A percentile compares a stretch with the other conserved stretches of the same genome.
Evolutionary conservation across 495 filamentous ascomycete species (phyloP).

Genomic region (Apiosordaria backusii): DNA sequence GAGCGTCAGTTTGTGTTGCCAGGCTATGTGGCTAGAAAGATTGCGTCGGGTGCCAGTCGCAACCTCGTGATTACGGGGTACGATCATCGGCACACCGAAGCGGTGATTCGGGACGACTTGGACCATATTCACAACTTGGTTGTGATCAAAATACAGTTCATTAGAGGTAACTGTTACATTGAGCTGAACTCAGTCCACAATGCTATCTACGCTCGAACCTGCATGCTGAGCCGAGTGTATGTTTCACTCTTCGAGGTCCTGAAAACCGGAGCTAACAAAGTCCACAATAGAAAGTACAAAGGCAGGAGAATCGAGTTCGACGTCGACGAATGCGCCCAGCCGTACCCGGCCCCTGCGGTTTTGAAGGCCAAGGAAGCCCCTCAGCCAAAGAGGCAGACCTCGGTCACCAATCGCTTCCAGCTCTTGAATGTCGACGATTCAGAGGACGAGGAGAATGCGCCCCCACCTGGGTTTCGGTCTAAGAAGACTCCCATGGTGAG

Average conservation of each 20-base stretch:
- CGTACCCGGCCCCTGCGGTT: conserved; percentile 37
- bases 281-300: conserved; percentile 56
- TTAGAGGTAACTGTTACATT: conserved; percentile 56
- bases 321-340: conserved; percentile 68
- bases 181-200: conserved; percentile 76
- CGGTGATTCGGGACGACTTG: conserved; percentile 64
- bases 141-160: conserved; percentile 62
- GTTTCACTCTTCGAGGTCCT: background rate
- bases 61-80: conserved; percentile 66
- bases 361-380: conserved; percentile 33
- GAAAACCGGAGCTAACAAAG: conserved; percentile 12
- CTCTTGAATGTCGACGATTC: conserved; percentile 52
- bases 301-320: conserved; percentile 68
- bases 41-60: conserved; percentile 68
- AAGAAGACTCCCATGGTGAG: conserved; percentile 22
- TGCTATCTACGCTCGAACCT: conserved; percentile 69
- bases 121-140: conserved; percentile 80
- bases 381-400: conserved; percentile 36
- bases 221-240: conserved; percentile 68
- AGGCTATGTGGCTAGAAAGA: conserved; percentile 62
- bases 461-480: conserved; percentile 23
- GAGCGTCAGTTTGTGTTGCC: conserved; percentile 70
- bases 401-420: conserved; percentile 59
- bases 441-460: conserved; percentile 35
- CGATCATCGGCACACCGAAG: conserved; percentile 57